These are phyloP conservation scores for Zymoseptoria passerinii DNA, from an alignment of 2,329 filamentous ascomycete species.

Conservation along the genomic window DNA sequence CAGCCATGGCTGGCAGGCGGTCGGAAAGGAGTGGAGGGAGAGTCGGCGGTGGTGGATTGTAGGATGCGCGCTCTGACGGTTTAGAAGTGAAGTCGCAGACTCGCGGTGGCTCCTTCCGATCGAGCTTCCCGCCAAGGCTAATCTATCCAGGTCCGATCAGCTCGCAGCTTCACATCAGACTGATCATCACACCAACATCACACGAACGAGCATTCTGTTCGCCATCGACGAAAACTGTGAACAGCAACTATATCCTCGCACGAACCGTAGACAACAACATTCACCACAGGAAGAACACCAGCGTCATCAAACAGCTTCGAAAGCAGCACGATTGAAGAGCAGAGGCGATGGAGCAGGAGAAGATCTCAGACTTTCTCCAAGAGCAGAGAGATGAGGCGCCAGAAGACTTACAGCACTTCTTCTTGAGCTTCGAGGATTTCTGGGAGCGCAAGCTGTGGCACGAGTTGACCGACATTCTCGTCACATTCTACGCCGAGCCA, in stretches of 20 bases:
- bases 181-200: constrained; percentile 1
- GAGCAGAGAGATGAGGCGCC: constrained; percentile 83
- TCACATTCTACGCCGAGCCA: constrained; percentile 78
- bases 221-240: background rate
- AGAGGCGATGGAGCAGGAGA: constrained; percentile 66
- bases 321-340: background rate
- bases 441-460: constrained; percentile 99
- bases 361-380: constrained; percentile 83
- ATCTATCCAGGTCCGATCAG: background rate
- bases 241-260: background rate
- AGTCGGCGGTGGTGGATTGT: background rate
- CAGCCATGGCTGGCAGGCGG: constrained; percentile 22
- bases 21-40: constrained; percentile 9
- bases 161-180: background rate
- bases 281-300: background rate
- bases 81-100: constrained; percentile 1
- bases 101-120: background rate
- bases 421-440: constrained; percentile 87
- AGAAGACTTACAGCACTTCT: constrained; percentile 76
- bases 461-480: constrained; percentile 82
- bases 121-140: background rate
- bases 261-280: background rate
- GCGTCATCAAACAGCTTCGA: background rate
- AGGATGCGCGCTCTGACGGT: background rate
- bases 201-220: background rate